phyloP scores from a whole-genome alignment of 805 yeast species.

The Torulaspora maleeae region DNA sequence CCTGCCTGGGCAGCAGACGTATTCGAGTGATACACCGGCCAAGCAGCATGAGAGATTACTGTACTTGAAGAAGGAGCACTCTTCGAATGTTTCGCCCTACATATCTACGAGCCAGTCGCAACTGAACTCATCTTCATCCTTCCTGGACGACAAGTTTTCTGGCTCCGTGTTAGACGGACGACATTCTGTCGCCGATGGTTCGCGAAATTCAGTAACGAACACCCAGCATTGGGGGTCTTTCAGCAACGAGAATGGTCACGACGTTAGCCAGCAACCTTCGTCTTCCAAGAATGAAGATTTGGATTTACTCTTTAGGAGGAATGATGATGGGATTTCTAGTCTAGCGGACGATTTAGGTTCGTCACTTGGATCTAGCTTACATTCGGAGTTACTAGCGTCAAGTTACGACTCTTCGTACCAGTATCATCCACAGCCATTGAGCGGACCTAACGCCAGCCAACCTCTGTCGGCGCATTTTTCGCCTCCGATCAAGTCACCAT shows the following conservation, averaged over 20 bases:
- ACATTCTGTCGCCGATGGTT: background rate
- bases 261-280: background rate
- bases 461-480: slow-evolving; percentile 17
- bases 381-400: slow-evolving; percentile 26
- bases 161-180: slow-evolving; percentile 5
- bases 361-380: slow-evolving; percentile 30
- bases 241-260: background rate
- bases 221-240: slow-evolving; percentile 6
- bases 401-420: slow-evolving; percentile 28
- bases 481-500: slow-evolving; percentile 30
- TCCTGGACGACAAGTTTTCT: slow-evolving; percentile 25
- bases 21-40: slow-evolving; percentile 20
- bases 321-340: slow-evolving; percentile 22
- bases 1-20: slow-evolving; percentile 6
- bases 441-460: slow-evolving; percentile 8
- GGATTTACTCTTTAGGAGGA: slow-evolving; percentile 21
- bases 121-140: slow-evolving; percentile 12
- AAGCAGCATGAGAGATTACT: slow-evolving; percentile 25
- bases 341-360: slow-evolving; percentile 30
- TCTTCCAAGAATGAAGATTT: slow-evolving; percentile 4
- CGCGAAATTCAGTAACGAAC: slow-evolving; percentile 7
- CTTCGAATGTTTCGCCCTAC: slow-evolving; percentile 1
- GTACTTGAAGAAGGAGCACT: slow-evolving; percentile 10
- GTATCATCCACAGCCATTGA: slow-evolving; percentile 24
- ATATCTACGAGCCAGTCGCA: background rate